These are phyloP conservation scores for Hanseniaspora vineae DNA, from an alignment of 805 yeast species.

Conservation along the genomic window DNA sequence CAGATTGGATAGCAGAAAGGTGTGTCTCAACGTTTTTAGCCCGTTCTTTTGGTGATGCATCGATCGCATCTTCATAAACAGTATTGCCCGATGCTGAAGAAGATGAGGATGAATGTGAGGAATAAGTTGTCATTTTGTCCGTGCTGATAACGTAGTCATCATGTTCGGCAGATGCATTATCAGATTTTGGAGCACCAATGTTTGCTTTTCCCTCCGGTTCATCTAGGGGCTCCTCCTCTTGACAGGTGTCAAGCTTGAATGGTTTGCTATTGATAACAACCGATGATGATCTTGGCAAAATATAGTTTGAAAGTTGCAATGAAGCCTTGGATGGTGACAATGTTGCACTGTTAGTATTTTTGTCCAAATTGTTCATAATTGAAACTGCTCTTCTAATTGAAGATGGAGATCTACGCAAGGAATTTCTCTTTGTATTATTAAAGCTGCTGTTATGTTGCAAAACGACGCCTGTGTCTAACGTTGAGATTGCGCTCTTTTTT, in stretches of 20 bases:
- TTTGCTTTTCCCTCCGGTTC: slow-evolving; percentile 4
- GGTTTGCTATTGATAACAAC: slow-evolving; percentile 24
- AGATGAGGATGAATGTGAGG: slow-evolving; percentile 2
- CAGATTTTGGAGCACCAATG: slow-evolving; percentile 6
- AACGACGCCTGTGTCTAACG: too few species aligned
- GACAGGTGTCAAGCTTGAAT: slow-evolving; percentile 19
- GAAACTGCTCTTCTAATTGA: slow-evolving; percentile 27
- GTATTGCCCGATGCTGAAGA: slow-evolving; percentile 3
- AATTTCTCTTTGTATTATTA: slow-evolving; percentile 18
- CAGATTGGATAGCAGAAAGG: neutral
- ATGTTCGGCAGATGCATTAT: slow-evolving; percentile 1
- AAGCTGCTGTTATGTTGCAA: slow-evolving; percentile 8
- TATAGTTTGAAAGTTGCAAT: slow-evolving; percentile 18
- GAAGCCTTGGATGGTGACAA: slow-evolving; percentile 2
- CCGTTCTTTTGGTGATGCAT: slow-evolving; percentile 3
- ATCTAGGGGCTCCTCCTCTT: slow-evolving; percentile 1
- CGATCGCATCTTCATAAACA: slow-evolving; percentile 5
- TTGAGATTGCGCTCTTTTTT: too few species aligned
- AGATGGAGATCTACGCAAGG: slow-evolving; percentile 23
- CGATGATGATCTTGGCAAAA: slow-evolving; percentile 22
- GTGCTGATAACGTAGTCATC: slow-evolving; percentile 7
- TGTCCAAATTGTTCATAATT: slow-evolving; percentile 8
- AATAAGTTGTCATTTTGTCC: slow-evolving; percentile 3
- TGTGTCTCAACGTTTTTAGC: neutral
- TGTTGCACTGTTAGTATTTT: neutral